Evolutionary conservation across 352 stramenopile genomes (phyloP), one percentile per base, ranked within the genome.

Genomic region (Pythium diclinum): DNA sequence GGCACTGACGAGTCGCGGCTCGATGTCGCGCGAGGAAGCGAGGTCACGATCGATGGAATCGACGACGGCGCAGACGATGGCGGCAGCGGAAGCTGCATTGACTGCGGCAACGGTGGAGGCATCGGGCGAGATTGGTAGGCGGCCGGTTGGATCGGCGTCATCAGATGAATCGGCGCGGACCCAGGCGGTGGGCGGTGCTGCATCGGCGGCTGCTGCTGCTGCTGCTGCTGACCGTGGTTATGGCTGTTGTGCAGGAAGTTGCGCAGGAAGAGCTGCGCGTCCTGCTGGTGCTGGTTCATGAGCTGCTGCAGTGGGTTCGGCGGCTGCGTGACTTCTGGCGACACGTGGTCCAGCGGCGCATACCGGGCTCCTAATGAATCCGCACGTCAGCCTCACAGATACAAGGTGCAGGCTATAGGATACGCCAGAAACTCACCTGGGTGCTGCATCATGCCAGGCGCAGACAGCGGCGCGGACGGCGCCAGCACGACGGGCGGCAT

Each of bases 291-390:
- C 46, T 81, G 80, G 49, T 88, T 79, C 55, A 89, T 73, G 19
- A 91, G 61, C 56, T 86, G 78, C 59, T 89, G 80, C 72, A 91
- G 47, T 30, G 80, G 77, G 57, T 89, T 83, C 17, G 73, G 75
- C 44, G 76, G 85, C 47, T 88, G 83, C 59, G 83, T 89, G 55
- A 89, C 74, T 59, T 91, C 80, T 2, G 80, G 83, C 36, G 78
- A 84, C 13, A 81, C 67, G 59, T 85, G 73, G 55, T 88, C 80
- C 0, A 76, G 69, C 56, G 79, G 71, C 47, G 78, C 77, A 47
- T 79, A 91, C 46, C 82, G 82, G 7, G 55, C 76, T 80, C 52
- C 47, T 64, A 32, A 19, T 28, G 47, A 28, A n/a, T 53, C 28
- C 30, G 9, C 57, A 44, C 11, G 30, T 58, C 28, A 58, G 23